These are phyloP conservation scores for Orbilia javanica DNA, from an alignment of 2,329 filamentous ascomycete genomes.

Conservation along the genomic window DNA sequence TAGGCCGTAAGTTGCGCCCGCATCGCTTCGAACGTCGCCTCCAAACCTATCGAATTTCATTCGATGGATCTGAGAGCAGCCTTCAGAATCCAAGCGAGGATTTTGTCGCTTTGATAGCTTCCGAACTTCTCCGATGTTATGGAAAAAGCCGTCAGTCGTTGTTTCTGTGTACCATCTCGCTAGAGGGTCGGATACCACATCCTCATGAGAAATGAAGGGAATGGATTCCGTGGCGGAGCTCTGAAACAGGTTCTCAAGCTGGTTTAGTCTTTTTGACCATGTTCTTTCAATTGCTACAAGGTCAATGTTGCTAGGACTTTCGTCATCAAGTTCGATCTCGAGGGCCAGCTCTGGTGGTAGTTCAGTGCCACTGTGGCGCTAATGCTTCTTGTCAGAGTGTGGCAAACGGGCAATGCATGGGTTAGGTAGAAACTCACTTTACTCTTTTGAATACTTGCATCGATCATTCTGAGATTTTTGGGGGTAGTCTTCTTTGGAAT, in stretches of 20 bases:
- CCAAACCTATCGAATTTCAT: neutral
- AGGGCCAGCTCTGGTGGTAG: neutral
- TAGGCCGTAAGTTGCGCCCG: constrained; percentile 33
- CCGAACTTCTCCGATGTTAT: constrained; percentile 24
- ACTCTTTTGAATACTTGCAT: constrained; percentile 21
- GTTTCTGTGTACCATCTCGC: constrained; percentile 28
- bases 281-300: constrained; percentile 33
- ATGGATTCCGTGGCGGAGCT: neutral
- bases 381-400: constrained; percentile 36
- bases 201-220: constrained; percentile 3
- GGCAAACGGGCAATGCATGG: constrained; percentile 30
- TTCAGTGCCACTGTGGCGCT: constrained; percentile 7
- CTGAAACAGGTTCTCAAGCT: constrained; percentile 32
- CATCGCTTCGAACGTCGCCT: constrained; percentile 15
- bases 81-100: neutral
- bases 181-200: neutral
- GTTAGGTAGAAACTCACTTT: constrained; percentile 35
- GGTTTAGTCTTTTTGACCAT: constrained; percentile 25
- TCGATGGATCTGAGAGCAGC: neutral
- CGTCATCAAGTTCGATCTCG: constrained; percentile 15
- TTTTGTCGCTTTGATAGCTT: neutral
- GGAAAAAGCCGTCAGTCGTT: constrained; percentile 38
- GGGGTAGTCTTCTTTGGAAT: constrained; percentile 28
- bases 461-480: constrained; percentile 28
- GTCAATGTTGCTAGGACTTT: neutral